These are phyloP conservation scores for Psidium friedrichsthalianum DNA, from an alignment of 345 rosid species.

Conservation along the genomic window DNA sequence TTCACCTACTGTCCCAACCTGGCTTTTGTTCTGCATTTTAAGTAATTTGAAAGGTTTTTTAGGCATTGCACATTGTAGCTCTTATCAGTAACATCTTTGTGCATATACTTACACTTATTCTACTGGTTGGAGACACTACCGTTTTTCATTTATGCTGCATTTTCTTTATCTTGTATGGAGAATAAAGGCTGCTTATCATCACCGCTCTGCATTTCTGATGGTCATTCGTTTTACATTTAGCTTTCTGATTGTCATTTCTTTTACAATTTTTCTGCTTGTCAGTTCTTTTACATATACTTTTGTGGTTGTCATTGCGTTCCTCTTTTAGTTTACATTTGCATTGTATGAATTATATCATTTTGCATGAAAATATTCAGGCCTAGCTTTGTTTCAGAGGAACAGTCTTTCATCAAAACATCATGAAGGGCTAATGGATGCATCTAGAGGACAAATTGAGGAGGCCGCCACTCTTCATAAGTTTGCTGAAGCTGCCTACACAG, in stretches of 20 bases:
- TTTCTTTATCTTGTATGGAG: neutral
- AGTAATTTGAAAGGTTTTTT: neutral
- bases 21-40: neutral
- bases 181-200: neutral
- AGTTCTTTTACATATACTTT: neutral
- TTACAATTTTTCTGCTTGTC: neutral
- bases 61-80: neutral
- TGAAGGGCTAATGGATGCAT: constrained; percentile 49
- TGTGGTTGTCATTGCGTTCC: neutral
- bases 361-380: constrained; percentile 35
- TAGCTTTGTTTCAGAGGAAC: constrained; percentile 72
- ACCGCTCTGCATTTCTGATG: neutral
- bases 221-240: neutral
- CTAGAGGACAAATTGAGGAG: constrained; percentile 41
- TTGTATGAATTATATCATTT: neutral
- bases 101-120: neutral
- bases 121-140: neutral
- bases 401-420: constrained; percentile 20
- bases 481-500: constrained; percentile 97
- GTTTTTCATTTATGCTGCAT: neutral
- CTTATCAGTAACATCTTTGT: neutral
- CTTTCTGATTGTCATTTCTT: neutral
- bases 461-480: constrained; percentile 64
- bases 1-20: neutral
- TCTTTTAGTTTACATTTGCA: neutral